Evolutionary conservation across 257 asterid genomes (phyloP), one percentile per base, ranked within the genome.

Genomic region (Lycium ferocissimum): DNA sequence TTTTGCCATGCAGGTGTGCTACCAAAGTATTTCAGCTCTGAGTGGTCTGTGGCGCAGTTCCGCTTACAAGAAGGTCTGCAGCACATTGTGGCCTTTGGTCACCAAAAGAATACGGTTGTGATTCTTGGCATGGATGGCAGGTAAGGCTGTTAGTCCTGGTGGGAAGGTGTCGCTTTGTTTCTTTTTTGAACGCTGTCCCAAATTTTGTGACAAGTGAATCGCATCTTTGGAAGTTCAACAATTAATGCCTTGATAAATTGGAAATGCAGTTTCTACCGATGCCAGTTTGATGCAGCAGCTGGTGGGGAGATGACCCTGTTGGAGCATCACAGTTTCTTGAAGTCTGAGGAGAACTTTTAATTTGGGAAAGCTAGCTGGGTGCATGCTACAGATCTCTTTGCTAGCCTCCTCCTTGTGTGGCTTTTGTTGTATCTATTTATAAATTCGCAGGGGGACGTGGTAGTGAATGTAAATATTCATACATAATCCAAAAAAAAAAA

Each of bases 81-180:
- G 89, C 89, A 92, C 79, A 85, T 92, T 81, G 99, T 92, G 85
- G 98, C 98, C 38, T 95, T 96, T 86, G 99, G 99, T 70, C 97
- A 94, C 89, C 96, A 92, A 87, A 93, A 92, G 88, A 93, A 94
- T 84, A 94, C 98, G 6, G 92, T 94, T 78, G 92, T 93, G 45
- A 92, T 96, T 88, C 95, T 96, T 85, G 98, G 98, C 92, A 88
- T 93, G 92, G 97, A 96, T 92, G 99, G 99, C 87, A 93, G 98
- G 99, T 95, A 81, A 51, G 22, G 47, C 17, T 84, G 90, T 81
- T 72, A 56, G 22, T 33, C 49, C 33, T 37, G 56, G 9, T 61
- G 4, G 45, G 47, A 59, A 20, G 15, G 17, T 83, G 33, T 13
- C 20, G 43, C 62, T 45, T 51, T 12, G 4, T 26, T 4, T 53